Evolutionary conservation across 164 flowering plant species (phyloP).

Genomic region (Litsea cubeba): DNA sequence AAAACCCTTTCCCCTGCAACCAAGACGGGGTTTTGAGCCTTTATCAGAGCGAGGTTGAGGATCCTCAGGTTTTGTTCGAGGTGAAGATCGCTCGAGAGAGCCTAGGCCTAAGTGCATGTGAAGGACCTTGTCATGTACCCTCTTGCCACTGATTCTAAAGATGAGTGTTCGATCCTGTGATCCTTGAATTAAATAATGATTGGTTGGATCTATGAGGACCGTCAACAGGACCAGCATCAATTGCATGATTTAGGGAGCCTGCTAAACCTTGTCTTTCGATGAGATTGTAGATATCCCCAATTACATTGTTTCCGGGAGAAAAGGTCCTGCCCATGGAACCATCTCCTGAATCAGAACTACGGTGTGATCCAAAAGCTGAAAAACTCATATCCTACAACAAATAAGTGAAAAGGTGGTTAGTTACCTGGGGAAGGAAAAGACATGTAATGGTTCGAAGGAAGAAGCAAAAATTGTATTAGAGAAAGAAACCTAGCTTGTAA

Average conservation of each 20-base stretch:
- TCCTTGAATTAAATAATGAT: slow-evolving; percentile 42
- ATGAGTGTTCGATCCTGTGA: slow-evolving; percentile 19
- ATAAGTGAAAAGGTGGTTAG: slow-evolving; percentile 2
- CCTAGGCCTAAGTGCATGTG: slow-evolving; percentile 1
- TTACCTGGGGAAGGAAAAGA: neutral
- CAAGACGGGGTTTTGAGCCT: too few relatives aligned
- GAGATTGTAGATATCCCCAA: slow-evolving; percentile 22
- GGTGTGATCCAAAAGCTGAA: slow-evolving; percentile 45
- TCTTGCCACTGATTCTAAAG: slow-evolving; percentile 23
- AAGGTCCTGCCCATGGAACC: slow-evolving; percentile 30
- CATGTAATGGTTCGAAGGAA: neutral
- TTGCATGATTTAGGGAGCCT: slow-evolving; percentile 28
- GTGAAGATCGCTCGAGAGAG: too few relatives aligned
- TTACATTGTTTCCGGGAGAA: slow-evolving; percentile 29
- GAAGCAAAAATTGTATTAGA: neutral
- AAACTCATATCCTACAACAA: slow-evolving; percentile 51
- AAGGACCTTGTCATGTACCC: slow-evolving; percentile 15
- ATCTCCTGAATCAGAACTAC: slow-evolving; percentile 50
- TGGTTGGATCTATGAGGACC: slow-evolving; percentile 34
- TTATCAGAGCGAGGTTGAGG: too few relatives aligned
- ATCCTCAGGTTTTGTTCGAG: too few relatives aligned
- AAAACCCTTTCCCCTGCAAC: too few relatives aligned
- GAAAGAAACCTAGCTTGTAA: neutral
- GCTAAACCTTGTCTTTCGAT: slow-evolving; percentile 35
- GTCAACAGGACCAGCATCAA: slow-evolving; percentile 20